Evolutionary conservation across 169 alveolate genomes (phyloP), one percentile per base, ranked within the genome.

Genomic region (Plasmodium malariae): DNA sequence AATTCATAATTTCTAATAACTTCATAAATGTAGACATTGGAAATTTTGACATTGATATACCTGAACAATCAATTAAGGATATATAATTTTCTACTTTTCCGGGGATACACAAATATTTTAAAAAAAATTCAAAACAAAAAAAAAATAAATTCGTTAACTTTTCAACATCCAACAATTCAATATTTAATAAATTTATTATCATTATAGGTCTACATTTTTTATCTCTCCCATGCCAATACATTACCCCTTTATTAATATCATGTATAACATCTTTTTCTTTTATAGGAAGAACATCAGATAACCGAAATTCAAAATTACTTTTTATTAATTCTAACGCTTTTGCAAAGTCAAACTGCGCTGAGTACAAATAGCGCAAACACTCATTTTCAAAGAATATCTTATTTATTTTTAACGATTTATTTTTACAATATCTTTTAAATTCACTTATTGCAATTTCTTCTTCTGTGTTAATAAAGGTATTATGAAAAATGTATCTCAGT

Each of bases 141-240:
- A 74, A 63, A 55, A 73, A 87, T 34, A 73, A 70, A 62, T 87
- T 87, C 4, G 87, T 69, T 63, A 87, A 87, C 37, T 72, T 34
- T 48, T 87, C 78, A 12, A 87, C 21, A 70, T 65, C 62, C 45
- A 88, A 63, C 37, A 54, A 40, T 51, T 80, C 86, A 3, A 83
- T 59, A 57, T 89, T 89, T 89, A 70, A 60, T 72, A 83, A 92
- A 59, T 92, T 89, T 34, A 87, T 89, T 54, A 88, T 80, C 73
- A 92, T 19, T 48, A 89, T 92, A 32, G 95, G 95, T 36, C 95
- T 74, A 37, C 92, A 87, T 55, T 72, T 92, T 68, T 88, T 88
- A 88, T 92, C 95, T 74, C 95, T 63, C 7, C 95, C 95, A 72
- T 83, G 91, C 95, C 95, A 92, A 73, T 92, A 92, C 88, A 92